Evolutionary conservation across 805 yeast species (phyloP), one percentile per base, ranked within the genome.

Genomic region (Zygoascus biomembranicola): DNA sequence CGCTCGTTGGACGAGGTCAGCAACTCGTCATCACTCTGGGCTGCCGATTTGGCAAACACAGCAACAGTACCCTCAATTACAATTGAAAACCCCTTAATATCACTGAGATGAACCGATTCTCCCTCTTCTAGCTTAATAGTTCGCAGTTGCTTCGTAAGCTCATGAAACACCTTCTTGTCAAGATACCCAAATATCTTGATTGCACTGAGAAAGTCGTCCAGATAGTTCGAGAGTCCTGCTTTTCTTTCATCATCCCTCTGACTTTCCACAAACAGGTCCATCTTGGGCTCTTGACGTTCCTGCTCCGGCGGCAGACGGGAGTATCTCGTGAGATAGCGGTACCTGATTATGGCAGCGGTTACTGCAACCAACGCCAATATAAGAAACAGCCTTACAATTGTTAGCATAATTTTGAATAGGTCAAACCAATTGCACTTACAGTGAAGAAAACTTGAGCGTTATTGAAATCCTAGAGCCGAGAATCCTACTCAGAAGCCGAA

Each of bases 181-280:
- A 92, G 74, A 67, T 92, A 92, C 1, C 98, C 98, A 72, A 92
- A 94, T 6, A 94, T 85, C 68, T 89, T 90, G 58, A 94, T 87
- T 2, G 97, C 98, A 50, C 87, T 79, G 47, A 92, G 70, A 62
- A 92, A 92, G 26, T 53, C 56, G 32, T 53, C 56, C 43, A 53
- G 32, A 37, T 53, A 53, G 43, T 42, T 45, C 4, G 50, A 35
- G 9, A 53, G 23, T 8, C 56, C 53, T 10, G 50, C 13, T 26
- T 79, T 73, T 28, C 68, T 62, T 44, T 70, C 72, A 44, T 65
- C 70, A 20, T 66, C 67, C 14, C 54, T 57, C 19, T 57, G 59
- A 49, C 63, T 46, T 59, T 75, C 72, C 51, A 77, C 58, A 67
- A 79, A 69, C 59, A 80, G 66, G 61, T 82, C 77, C 57, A 75